Evolutionary conservation across 495 filamentous ascomycete species (phyloP), one percentile per base, ranked within the genome.

Genomic region (Filosporella fistucella): DNA sequence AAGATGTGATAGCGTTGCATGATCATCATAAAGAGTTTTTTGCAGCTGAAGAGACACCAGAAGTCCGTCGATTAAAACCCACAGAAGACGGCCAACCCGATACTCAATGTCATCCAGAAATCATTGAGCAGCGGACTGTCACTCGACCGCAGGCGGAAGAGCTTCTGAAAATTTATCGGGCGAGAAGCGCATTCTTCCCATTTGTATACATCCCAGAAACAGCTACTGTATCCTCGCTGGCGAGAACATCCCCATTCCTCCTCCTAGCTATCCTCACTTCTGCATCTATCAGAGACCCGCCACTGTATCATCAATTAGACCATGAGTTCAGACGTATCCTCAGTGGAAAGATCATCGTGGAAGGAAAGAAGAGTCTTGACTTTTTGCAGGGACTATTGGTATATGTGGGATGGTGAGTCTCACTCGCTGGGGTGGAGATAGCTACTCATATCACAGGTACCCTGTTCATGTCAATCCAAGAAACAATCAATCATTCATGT

Each of bases 371-470:
- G 28, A 67, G 54, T 16, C 28, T 72, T 14, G 68, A 70, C 52
- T 58, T 64, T 22, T 45, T 72, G 3, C 66, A 68, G 46, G 68
- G 68, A 17, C 57, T 72, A 2, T 57, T 72, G 20, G 47, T 70
- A 16, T 64, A 68, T 46, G 49, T 70, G 37, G 61, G 63, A 18
- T 72, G 68, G 68, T 67, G 56, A 43, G 54, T 58, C 23, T 0
- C 8, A 25, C 17, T 18, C 16, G 14, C 23, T 18, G 5, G 11
- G n/a, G 9, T 37, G n/a, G n/a, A n/a, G 14, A 11, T n/a, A 30
- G 2, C 4, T 23, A 18, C 49, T 52, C 22, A 53, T 14, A 41
- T 23, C 16, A 33, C n/a, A 68, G 47, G 39, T 69, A 45, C 50
- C 64, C 51, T 39, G 44, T 40, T 43, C 60, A 39, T 22, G 54